Evolutionary conservation across 2,329 filamentous ascomycete species (phyloP), one percentile per base, ranked within the genome.

Genomic region (Lasiodiplodia theobromae): DNA sequence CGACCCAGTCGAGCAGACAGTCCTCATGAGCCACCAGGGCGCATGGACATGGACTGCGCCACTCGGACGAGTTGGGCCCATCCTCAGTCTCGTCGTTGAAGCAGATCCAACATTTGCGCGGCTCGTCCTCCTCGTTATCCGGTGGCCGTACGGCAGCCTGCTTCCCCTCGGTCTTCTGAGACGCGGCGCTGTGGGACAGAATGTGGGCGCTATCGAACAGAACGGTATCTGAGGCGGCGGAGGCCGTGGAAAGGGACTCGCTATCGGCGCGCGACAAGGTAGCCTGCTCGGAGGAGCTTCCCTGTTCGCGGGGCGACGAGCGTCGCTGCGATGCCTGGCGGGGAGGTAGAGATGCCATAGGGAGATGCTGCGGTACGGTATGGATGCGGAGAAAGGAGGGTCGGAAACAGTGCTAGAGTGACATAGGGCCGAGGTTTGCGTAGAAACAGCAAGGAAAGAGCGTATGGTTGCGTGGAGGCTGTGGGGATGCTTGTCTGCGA

Each of bases 31-130:
- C 96, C 68, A 92, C 92, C 49, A 99, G 85, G 14, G 92, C 94
- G 80, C 96, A 99, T 0, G 91, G 91, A 77, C 96, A 99, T 1
- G 96, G 94, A 67, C 91, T 92, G 54, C 93, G 89, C 95, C 96
- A 99, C 72, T 86, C 84, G 2, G 85, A 84, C 31, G 86, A 86
- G 14, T 85, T 83, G 10, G 86, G 86, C n/a, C 82, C 82, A 68
- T 91, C 88, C 74, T 91, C 89, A 7, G 85, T 88, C 72, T 89
- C 86, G 70, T 90, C 88, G 60, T 85, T 85, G 77, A 91, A 90
- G 78, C 89, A 91, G 71, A 91, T 91, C 89, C 89, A 91, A 76
- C 89, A 91, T 77, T 86, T 89, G 69, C 84, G 83, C 14, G 80
- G 73, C 25, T 82, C 79, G 12, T 79, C 76, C 44, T 82, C 74